These are phyloP conservation scores for Talaromyces rugulosus DNA, from an alignment of 2,329 filamentous ascomycete genomes.

Conservation along the genomic window DNA sequence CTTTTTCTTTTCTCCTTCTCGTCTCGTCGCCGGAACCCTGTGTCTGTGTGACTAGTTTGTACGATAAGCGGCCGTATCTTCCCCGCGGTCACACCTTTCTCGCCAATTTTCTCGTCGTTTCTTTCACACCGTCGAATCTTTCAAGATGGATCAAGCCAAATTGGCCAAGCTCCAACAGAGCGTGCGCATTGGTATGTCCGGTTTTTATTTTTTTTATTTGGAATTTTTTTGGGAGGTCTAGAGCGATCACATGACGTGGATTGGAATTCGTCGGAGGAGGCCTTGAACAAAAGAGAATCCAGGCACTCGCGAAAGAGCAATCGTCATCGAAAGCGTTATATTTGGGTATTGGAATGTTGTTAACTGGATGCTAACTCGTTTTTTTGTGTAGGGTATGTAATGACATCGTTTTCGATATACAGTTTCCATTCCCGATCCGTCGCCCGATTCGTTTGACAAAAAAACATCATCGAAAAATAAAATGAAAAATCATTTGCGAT, in stretches of 20 bases:
- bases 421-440: not conserved
- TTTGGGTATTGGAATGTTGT: not conserved
- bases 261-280: not conserved
- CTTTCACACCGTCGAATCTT: conserved; percentile 26
- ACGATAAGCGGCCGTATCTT: not conserved
- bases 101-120: not conserved
- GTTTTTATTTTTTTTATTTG: not conserved
- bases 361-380: not conserved
- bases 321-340: not conserved
- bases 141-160: conserved; percentile 63
- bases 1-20: not conserved
- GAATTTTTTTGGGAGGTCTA: not conserved
- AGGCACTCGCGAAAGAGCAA: not conserved
- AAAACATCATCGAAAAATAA: not conserved
- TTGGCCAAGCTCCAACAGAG: conserved; percentile 62
- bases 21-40: not conserved
- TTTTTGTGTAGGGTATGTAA: not conserved
- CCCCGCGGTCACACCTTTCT: not conserved
- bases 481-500: not conserved
- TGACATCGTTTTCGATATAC: not conserved
- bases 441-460: not conserved
- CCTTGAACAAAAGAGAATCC: not conserved
- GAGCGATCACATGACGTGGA: conserved; percentile 4
- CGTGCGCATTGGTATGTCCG: conserved; percentile 65
- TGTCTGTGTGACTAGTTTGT: not conserved